These are phyloP conservation scores for Kazachstania sp. DNA, from an alignment of 1,139 yeast genomes.

Conservation along the genomic window DNA sequence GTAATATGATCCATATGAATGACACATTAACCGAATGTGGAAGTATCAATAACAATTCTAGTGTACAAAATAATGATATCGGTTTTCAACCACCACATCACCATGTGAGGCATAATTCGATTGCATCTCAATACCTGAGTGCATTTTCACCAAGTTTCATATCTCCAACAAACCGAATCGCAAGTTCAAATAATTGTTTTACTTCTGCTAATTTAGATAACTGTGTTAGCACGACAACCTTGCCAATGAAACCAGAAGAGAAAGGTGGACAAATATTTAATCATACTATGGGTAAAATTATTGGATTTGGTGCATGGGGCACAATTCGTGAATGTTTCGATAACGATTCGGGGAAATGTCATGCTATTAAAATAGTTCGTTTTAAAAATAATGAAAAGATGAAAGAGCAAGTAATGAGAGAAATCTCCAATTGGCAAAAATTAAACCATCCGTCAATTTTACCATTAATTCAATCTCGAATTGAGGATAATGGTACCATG, in stretches of 20 bases:
- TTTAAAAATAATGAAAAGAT: constrained; percentile 38
- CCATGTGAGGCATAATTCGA: constrained; percentile 29
- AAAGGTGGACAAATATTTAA: constrained; percentile 54
- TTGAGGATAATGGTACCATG: constrained; percentile 52
- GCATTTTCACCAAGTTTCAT: constrained; percentile 31
- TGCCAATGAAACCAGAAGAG: constrained; percentile 36
- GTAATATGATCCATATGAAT: constrained; percentile 2
- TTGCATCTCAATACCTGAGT: constrained; percentile 36
- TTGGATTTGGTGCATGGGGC: constrained; percentile 92
- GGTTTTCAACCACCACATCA: background rate
- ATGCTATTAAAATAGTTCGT: constrained; percentile 74
- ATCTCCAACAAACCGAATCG: constrained; percentile 10
- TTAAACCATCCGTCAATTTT: constrained; percentile 59
- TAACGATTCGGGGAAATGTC: constrained; percentile 37
- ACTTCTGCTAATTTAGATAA: background rate
- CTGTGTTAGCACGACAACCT: background rate
- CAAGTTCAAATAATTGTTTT: background rate
- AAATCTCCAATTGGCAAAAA: constrained; percentile 65
- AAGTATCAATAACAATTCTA: background rate
- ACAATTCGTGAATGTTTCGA: constrained; percentile 65
- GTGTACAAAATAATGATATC: too few relatives aligned
- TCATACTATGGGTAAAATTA: constrained; percentile 61
- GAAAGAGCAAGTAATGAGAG: constrained; percentile 53
- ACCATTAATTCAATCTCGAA: constrained; percentile 48
- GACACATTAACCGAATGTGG: background rate